These are phyloP conservation scores for Pythium angustatum DNA, from an alignment of 352 stramenopile species.

Conservation along the genomic window DNA sequence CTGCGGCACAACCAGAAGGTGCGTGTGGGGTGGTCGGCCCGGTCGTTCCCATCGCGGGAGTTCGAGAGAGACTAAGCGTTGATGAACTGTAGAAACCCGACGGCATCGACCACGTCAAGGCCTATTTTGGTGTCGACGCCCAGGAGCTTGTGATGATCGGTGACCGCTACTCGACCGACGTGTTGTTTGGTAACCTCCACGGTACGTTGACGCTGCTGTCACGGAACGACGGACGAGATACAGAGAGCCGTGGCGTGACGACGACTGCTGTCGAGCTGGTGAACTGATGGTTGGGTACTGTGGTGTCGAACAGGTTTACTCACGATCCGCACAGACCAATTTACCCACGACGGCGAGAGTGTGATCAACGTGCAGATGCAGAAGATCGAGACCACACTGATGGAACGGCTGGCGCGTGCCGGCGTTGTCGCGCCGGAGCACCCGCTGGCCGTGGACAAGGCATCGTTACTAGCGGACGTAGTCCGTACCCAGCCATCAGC, in stretches of 20 bases:
- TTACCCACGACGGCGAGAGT: conserved; percentile 63
- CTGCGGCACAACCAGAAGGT: conserved; percentile 92
- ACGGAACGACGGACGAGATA: too few relatives aligned
- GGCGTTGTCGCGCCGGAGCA: conserved; percentile 49
- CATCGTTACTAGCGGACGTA: background rate
- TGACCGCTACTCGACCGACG: conserved; percentile 96
- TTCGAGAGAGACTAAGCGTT: background rate
- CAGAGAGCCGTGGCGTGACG: too few relatives aligned
- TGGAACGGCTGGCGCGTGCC: conserved; percentile 44
- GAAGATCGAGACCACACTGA: conserved; percentile 61
- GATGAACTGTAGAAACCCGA: conserved; percentile 80
- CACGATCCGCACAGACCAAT: conserved; percentile 94
- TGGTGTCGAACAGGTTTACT: conserved; percentile 78
- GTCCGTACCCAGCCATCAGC: background rate
- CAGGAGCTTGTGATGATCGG: conserved; percentile 94
- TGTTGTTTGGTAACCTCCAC: conserved; percentile 97
- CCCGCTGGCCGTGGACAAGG: conserved; percentile 32
- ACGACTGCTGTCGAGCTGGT: too few relatives aligned
- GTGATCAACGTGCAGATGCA: conserved; percentile 71
- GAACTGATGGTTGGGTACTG: background rate
- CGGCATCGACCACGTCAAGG: conserved; percentile 85
- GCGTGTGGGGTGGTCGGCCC: too few relatives aligned
- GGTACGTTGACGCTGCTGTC: conserved; percentile 33
- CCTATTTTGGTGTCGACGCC: conserved; percentile 81
- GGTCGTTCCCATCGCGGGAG: too few relatives aligned